A percentile compares a stretch with the other conserved stretches of the same genome.
Evolutionary conservation across 352 stramenopile genomes (phyloP).

Genomic region (Phytophthora idaei): DNA sequence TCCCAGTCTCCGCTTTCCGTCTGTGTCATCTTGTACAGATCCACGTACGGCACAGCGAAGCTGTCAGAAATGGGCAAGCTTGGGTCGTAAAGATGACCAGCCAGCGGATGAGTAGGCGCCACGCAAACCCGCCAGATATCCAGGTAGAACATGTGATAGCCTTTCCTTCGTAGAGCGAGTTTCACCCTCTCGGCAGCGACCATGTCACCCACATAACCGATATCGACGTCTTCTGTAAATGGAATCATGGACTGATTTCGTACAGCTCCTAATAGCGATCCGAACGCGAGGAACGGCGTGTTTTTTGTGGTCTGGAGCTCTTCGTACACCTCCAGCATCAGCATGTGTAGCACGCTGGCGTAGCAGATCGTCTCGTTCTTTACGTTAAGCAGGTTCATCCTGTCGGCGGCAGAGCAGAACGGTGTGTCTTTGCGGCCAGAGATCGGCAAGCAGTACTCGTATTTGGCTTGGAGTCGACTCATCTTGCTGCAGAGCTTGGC

Average conservation of each 20-base stretch:
- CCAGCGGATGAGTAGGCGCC: constrained; percentile 38
- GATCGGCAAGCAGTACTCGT: constrained; percentile 52
- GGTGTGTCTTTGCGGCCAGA: constrained; percentile 45
- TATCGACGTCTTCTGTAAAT: constrained; percentile 56
- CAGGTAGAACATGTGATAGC: constrained; percentile 50
- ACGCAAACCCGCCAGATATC: constrained; percentile 45
- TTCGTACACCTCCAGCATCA: constrained; percentile 20
- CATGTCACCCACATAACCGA: constrained; percentile 37
- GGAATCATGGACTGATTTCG: constrained; percentile 51
- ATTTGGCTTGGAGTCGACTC: constrained; percentile 3
- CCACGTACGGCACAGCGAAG: constrained; percentile 33
- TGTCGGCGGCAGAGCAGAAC: constrained; percentile 45
- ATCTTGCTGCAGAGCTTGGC: constrained; percentile 22
- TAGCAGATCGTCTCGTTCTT: constrained; percentile 43
- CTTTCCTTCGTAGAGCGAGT: constrained; percentile 32
- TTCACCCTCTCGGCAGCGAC: constrained; percentile 9
- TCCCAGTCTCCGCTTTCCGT: constrained; percentile 13
- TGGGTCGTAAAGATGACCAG: constrained; percentile 42
- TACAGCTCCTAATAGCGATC: constrained; percentile 52
- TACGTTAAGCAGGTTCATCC: constrained; percentile 44
- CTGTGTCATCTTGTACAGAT: constrained; percentile 42
- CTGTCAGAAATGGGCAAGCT: constrained; percentile 15
- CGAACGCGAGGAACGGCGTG: constrained; percentile 43
- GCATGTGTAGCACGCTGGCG: constrained; percentile 51
- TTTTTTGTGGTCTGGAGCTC: constrained; percentile 18